Evolutionary conservation across 306 rosid species (phyloP), one percentile per base, ranked within the genome.

Genomic region (Vigna mungo): DNA sequence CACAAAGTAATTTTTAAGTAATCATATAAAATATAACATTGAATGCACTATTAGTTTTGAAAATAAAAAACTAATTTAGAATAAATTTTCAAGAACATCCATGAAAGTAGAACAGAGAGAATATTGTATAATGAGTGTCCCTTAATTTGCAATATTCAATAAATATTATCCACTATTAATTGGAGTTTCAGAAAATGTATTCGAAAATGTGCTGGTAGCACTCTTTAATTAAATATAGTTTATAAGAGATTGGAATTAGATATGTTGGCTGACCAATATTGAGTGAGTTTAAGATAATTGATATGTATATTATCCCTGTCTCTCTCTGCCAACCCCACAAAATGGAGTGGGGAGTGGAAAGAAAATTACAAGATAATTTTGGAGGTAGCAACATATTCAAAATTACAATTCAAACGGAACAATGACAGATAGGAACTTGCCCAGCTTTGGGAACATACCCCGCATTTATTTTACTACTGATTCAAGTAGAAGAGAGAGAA

Each of bases 381-480:
- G 2, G 67, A 60, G 43, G 43, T 30, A 32, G 72, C 68, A 81
- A n/a, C 48, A 70, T 27, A 61, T 67, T 75, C 76, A 81, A 68
- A 55, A 69, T 60, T 60, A 70, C 83, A 72, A 72, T 34, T 32
- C 48, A 79, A 48, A 66, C 13, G 34, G 15, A 71, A 77, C 71
- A n/a, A 77, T 51, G 41, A 53, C 77, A 60, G 32, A 41, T 58
- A 65, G 9, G 71, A 79, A 79, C 53, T 61, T 30, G 34, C 58
- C 56, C 76, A 76, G 61, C 66, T 68, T 41, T 68, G 71, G 48
- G 70, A 68, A 47, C 75, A 63, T 75, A 64, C 65, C 18, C 41
- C 81, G 69, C 72, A 59, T 81, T 82, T 82, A 86, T 86, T 89
- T 83, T 73, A 66, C 79, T 68, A 65, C 81, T 72, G 56, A 63